Base-by-base conservation (phyloP, 2,329 filamentous ascomycete species). In the Dactylella cylindrospora region DNA sequence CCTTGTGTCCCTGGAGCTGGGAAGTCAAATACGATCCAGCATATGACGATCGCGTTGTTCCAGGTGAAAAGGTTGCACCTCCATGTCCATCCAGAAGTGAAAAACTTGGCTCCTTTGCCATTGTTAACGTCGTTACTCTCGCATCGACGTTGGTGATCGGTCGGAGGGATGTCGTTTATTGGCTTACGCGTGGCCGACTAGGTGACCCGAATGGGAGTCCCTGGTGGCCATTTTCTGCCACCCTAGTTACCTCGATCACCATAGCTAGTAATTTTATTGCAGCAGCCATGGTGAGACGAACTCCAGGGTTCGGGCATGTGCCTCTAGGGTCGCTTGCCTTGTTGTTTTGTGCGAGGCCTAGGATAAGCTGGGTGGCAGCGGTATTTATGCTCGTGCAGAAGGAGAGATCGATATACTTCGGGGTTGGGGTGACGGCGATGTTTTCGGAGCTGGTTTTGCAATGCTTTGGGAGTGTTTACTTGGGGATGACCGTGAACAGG, bases 361-460 rank as follows among this genome's bases (percentile, higher is more conserved):
- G 39, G 9, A 13, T 43, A 3, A 28, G 8, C n/a, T 43, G 39
- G 39, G 6, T 43, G 7, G 39, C 19, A 6, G 23, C 9, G 9
- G 10, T 17, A 15, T 28, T 43, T 4, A 6, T 43, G 8, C 25
- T 6, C 3, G 13, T 43, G 22, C 8, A 43, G 39, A 43, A 43
- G n/a, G 39, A 43, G 19, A 17, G n/a, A 28, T 9, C 39, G 17
- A 28, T 43, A 28, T 43, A 43, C 13, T 43, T 43, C 12, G 17
- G 13, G 2, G 29, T n/a, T 3, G 39, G 19, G 7, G 17, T 25
- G 3, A 26, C 22, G 9, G 39, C 39, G 6, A 17, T 29, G 13
- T 28, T 3, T 17, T 25, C 7, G 8, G 39, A 43, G 7, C 22
- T 29, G 6, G 22, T 43, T 6, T 29, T 28, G 5, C 39, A 43